Conservation (phyloP, 805 yeast species). For the Wickerhamiella alocasiicola region DNA sequence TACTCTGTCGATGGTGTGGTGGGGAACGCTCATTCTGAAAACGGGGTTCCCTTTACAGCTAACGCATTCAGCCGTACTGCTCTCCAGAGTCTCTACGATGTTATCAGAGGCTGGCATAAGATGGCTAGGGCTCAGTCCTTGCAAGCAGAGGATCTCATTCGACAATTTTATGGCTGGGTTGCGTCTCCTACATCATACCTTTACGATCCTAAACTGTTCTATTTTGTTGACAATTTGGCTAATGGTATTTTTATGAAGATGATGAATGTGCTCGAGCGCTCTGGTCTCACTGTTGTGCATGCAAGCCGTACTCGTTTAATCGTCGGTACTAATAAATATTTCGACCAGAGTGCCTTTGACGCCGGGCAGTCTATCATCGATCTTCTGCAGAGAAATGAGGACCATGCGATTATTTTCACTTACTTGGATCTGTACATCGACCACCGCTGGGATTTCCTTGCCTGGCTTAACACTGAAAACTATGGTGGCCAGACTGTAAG, state of each 20-base stretch:
- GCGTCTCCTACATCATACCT: slow-evolving; percentile 59
- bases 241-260: slow-evolving; percentile 70
- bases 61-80: slow-evolving; percentile 76
- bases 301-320: slow-evolving; percentile 38
- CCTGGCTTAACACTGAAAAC: slow-evolving; percentile 92
- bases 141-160: slow-evolving; percentile 68
- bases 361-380: slow-evolving; percentile 10
- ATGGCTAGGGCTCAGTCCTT: slow-evolving; percentile 53
- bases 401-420: slow-evolving; percentile 57
- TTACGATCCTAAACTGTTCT: slow-evolving; percentile 67
- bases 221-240: slow-evolving; percentile 78
- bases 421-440: slow-evolving; percentile 62
- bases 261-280: slow-evolving; percentile 33
- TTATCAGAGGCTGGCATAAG: slow-evolving; percentile 92
- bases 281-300: slow-evolving; percentile 76
- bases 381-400: slow-evolving; percentile 46
- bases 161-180: slow-evolving; percentile 75
- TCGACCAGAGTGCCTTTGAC: slow-evolving; percentile 53
- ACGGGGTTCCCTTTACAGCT: slow-evolving; percentile 42
- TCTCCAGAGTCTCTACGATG: slow-evolving; percentile 49
- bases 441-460: slow-evolving; percentile 80
- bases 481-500: slow-evolving; percentile 52
- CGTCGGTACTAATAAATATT: slow-evolving; percentile 66
- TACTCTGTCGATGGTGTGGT: slow-evolving; percentile 24
- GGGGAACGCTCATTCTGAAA: slow-evolving; percentile 20